A percentile compares a stretch with the other conserved stretches of the same genome.
Conservation (phyloP, 2,329 filamentous ascomycete genomes). For the Xylaria polymorpha region DNA sequence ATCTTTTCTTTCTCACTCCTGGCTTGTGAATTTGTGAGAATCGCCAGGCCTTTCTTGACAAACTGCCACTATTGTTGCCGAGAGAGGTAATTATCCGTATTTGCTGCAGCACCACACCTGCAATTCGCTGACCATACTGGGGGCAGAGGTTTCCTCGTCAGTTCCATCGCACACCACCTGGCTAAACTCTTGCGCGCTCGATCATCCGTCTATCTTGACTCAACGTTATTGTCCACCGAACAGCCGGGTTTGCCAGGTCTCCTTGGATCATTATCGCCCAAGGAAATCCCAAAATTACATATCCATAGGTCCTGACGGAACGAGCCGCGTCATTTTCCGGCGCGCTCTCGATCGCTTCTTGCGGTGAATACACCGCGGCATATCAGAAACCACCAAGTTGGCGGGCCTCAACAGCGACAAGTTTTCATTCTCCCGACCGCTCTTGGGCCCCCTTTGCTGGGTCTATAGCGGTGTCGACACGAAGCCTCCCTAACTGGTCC, state of each 20-base stretch:
- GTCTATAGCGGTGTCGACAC: conserved; percentile 97
- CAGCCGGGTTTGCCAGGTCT: conserved; percentile 2
- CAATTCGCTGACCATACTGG: conserved; percentile 18
- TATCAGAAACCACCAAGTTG: conserved; percentile 81
- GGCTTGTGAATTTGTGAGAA: not conserved
- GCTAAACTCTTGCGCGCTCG: conserved; percentile 4
- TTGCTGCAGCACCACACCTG: conserved; percentile 1
- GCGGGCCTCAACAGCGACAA: conserved; percentile 80
- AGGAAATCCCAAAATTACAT: conserved; percentile 5
- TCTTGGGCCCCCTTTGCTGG: conserved; percentile 91
- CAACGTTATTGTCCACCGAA: not conserved
- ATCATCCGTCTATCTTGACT: conserved; percentile 1
- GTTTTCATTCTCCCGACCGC: conserved; percentile 84
- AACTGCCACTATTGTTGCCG: conserved; percentile 1
- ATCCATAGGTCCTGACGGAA: conserved; percentile 12
- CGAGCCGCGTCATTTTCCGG: conserved; percentile 46
- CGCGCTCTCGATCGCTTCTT: conserved; percentile 38
- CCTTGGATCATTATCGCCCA: not conserved
- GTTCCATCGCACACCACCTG: conserved; percentile 6
- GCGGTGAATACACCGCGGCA: conserved; percentile 47
- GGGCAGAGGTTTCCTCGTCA: conserved; percentile 17
- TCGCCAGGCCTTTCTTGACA: not conserved
- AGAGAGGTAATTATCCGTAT: not conserved
- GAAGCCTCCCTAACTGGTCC: conserved; percentile 92
- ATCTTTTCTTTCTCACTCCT: not conserved